These are phyloP conservation scores for Tulasnella sp. DNA, from an alignment of 768 basidiomycete genomes.

Conservation along the genomic window DNA sequence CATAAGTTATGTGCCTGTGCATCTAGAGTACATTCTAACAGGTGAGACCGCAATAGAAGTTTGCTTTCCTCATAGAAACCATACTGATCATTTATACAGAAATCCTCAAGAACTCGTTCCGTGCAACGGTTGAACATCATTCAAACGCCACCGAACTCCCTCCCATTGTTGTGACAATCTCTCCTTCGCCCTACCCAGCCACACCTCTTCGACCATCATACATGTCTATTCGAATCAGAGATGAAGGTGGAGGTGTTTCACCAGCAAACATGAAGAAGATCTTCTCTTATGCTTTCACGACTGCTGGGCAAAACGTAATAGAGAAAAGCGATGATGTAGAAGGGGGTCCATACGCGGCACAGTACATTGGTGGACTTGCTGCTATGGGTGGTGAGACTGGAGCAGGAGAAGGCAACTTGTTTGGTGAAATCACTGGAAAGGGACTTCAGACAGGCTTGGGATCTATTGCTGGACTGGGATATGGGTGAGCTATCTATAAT, in stretches of 20 bases:
- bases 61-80: neutral
- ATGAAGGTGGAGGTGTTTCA: slow-evolving; percentile 76
- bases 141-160: slow-evolving; percentile 33
- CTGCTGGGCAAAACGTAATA: slow-evolving; percentile 42
- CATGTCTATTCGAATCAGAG: slow-evolving; percentile 67
- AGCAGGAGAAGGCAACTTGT: slow-evolving; percentile 41
- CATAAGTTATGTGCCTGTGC: slow-evolving; percentile 69
- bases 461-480: slow-evolving; percentile 82
- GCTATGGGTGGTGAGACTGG: slow-evolving; percentile 35
- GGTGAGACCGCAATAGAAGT: neutral
- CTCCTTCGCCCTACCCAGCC: slow-evolving; percentile 35
- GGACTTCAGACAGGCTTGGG: slow-evolving; percentile 70
- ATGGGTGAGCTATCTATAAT: slow-evolving; percentile 35
- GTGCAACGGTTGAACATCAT: slow-evolving; percentile 74
- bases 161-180: slow-evolving; percentile 59
- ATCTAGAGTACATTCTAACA: slow-evolving; percentile 82
- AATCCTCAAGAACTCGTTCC: slow-evolving; percentile 81
- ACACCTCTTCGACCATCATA: slow-evolving; percentile 30
- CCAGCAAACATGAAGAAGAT: slow-evolving; percentile 61
- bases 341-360: slow-evolving; percentile 66
- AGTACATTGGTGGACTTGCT: slow-evolving; percentile 61
- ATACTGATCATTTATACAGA: slow-evolving; percentile 28
- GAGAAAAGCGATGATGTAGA: slow-evolving; percentile 32
- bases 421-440: slow-evolving; percentile 64
- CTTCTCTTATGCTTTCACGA: slow-evolving; percentile 88